Evolutionary conservation across 768 basidiomycete species (phyloP).

Genomic region (Imleria badia): DNA sequence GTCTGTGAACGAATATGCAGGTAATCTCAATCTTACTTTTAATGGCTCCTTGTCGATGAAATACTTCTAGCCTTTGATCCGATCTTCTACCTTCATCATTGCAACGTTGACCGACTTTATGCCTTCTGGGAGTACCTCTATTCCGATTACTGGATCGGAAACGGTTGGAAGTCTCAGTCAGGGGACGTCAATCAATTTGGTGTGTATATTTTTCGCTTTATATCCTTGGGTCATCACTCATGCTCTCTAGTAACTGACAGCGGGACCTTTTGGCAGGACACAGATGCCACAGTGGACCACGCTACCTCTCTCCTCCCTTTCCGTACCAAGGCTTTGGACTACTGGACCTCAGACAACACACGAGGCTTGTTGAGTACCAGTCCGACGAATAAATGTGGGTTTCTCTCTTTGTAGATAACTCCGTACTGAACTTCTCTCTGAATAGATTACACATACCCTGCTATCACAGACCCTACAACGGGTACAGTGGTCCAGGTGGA

Average conservation of each 20-base stretch:
- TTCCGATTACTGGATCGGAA: conserved; percentile 14
- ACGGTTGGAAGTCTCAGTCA: conserved; percentile 9
- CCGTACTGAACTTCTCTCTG: background rate
- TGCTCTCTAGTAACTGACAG: background rate
- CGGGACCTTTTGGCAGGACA: conserved; percentile 1
- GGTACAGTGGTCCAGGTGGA: conserved; percentile 12
- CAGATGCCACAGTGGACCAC: background rate
- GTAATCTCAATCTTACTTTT: background rate
- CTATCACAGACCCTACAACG: conserved; percentile 9
- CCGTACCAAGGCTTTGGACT: conserved; percentile 1
- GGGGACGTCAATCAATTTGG: conserved; percentile 6
- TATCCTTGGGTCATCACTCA: background rate
- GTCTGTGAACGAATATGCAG: conserved; percentile 21
- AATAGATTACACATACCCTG: conserved; percentile 22
- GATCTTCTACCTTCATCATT: conserved; percentile 20
- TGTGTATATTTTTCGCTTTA: background rate
- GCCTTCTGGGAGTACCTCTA: conserved; percentile 25
- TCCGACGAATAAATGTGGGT: conserved; percentile 5
- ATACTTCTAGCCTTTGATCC: conserved; percentile 13
- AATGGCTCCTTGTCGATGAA: background rate
- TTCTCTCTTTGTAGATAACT: background rate
- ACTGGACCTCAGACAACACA: conserved; percentile 15
- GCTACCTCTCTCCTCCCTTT: conserved; percentile 10
- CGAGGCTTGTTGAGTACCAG: conserved; percentile 3
- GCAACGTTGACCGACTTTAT: conserved; percentile 19